Base-by-base conservation (phyloP, 495 filamentous ascomycete genomes). In the Neurospora sp. region DNA sequence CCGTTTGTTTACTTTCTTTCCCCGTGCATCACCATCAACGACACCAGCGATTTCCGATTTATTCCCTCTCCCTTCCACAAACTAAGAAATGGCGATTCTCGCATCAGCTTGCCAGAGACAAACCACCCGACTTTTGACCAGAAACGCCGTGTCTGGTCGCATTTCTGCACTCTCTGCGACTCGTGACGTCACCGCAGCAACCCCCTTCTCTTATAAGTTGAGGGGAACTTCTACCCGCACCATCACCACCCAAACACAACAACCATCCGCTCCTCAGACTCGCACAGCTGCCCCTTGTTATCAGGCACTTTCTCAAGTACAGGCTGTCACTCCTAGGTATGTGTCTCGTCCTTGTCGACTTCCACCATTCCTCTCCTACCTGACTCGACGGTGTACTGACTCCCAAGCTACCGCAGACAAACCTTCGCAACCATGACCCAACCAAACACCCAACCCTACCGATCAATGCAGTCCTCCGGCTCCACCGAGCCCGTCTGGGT, bases 401-500 rank as follows among this genome's bases (percentile, higher is more conserved):
- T 35, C 35, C 35, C 35, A 35, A 35, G 35, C 35, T 35, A 35
- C 35, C 10, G 1, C 54, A 62, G 54, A 62, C 23, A 66, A 12
- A 72, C 70, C 41, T 62, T 49, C 12, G 8, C 72, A 49, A 62
- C 75, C 5, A 40, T 71, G 16, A 39, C 46, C 54, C 12, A 66
- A 2, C 12, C 12, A 0, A 66, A 31, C 54, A 66, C 54, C 12
- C 7, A 66, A 31, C 23, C 54, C 5, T 38, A 84, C 71, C 81
- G 83, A 16, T 83, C 79, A 72, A 79, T 85, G 73, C 73, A 83
- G 41, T 88, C 88, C 18, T 89, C 88, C 11, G 86, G 88, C 23
- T 72, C 81, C 14, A 82, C 76, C 46, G 82, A 86, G 72, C 77
- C 87, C 0, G 88, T 89, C 44, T 90, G 88, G 88, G 74, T 84